phyloP scores from a whole-genome alignment of 2,329 filamentous ascomycete genomes.

The Trichoderma guizhouense region DNA sequence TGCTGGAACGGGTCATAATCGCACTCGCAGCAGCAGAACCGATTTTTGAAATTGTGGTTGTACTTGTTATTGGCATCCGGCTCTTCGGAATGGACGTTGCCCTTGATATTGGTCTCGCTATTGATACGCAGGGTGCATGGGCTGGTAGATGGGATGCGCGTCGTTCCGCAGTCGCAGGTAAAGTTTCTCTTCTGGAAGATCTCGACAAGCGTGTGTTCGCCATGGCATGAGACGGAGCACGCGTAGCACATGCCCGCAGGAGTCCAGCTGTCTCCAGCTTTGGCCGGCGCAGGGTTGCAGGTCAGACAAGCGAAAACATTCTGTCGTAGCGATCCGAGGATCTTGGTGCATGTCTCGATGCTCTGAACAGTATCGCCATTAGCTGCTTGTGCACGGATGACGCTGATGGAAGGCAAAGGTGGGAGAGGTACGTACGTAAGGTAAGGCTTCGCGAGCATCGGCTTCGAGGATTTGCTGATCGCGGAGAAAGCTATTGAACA shows the following conservation, averaged over 20 bases:
- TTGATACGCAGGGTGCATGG: conserved; percentile 77
- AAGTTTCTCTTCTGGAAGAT: conserved; percentile 96
- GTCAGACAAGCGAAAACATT: conserved; percentile 89
- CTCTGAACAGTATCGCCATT: conserved; percentile 53
- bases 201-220: conserved; percentile 91
- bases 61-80: conserved; percentile 76
- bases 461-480: conserved; percentile 87
- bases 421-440: conserved; percentile 61
- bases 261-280: conserved; percentile 47
- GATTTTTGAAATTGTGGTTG: conserved; percentile 92
- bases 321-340: conserved; percentile 84
- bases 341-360: conserved; percentile 88
- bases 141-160: conserved; percentile 64
- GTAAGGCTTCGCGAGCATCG: conserved; percentile 90
- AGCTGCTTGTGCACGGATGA: conserved; percentile 24
- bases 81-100: conserved; percentile 71
- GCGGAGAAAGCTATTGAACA: conserved; percentile 68
- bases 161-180: conserved; percentile 93
- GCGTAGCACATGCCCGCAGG: conserved; percentile 90
- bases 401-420: not conserved
- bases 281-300: conserved; percentile 76
- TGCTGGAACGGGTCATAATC: conserved; percentile 86
- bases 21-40: conserved; percentile 84
- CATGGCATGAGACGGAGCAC: conserved; percentile 94
- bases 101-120: conserved; percentile 68